These are phyloP conservation scores for Coemansia sp. DNA, from an alignment of 192 early-diverging fungal genomes.

Conservation along the genomic window DNA sequence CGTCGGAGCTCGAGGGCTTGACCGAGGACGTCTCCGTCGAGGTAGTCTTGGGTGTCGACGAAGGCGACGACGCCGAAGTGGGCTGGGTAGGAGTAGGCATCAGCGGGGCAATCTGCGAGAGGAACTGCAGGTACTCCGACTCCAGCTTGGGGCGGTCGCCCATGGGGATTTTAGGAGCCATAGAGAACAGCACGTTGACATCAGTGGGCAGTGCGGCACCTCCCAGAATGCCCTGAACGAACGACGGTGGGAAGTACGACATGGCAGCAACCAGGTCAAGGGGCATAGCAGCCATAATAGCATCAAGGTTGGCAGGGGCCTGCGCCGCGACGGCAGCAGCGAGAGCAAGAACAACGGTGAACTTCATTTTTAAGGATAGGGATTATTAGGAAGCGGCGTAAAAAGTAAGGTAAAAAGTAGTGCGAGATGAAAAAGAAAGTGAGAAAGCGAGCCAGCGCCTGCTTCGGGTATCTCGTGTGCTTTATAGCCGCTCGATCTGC, in stretches of 20 bases:
- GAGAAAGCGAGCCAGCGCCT: background rate
- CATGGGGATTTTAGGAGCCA: slow-evolving; percentile 25
- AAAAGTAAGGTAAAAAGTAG: background rate
- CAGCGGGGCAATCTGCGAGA: slow-evolving; percentile 21
- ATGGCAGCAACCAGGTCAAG: slow-evolving; percentile 25
- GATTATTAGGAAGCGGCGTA: background rate
- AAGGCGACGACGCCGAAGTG: background rate
- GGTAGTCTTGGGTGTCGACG: background rate
- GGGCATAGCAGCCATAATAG: slow-evolving; percentile 35
- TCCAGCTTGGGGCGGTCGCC: slow-evolving; percentile 16
- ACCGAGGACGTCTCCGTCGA: background rate
- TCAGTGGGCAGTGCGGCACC: slow-evolving; percentile 35
- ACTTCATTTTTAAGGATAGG: slow-evolving; percentile 34
- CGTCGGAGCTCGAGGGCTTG: background rate
- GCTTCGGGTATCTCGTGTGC: background rate
- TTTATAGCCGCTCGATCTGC: background rate
- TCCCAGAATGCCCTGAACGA: slow-evolving; percentile 26
- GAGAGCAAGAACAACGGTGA: slow-evolving; percentile 10
- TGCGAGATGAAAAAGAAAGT: background rate
- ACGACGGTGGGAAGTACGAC: slow-evolving; percentile 22
- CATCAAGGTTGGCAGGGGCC: slow-evolving; percentile 25
- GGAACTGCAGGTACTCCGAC: slow-evolving; percentile 37
- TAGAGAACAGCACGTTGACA: slow-evolving; percentile 14
- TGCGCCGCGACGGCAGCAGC: slow-evolving; percentile 9
- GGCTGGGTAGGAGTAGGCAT: slow-evolving; percentile 14